These are phyloP conservation scores for Macrophomina phaseolina DNA, from an alignment of 2,329 filamentous ascomycete genomes.

Conservation along the genomic window DNA sequence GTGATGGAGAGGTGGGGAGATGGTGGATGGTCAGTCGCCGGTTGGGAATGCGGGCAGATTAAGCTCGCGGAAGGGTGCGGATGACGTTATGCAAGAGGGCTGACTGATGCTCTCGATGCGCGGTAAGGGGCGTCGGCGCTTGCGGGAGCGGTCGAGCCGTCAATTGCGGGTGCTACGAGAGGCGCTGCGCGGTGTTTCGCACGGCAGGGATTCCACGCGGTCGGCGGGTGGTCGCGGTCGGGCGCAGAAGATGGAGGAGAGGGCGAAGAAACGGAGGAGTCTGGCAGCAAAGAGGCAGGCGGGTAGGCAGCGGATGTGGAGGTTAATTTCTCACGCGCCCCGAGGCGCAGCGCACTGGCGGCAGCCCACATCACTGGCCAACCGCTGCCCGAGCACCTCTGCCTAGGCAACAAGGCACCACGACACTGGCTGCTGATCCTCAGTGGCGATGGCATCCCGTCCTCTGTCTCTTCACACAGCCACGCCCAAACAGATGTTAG, in stretches of 20 bases:
- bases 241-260: background rate
- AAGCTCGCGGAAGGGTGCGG: conserved; percentile 20
- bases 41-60: conserved; percentile 16
- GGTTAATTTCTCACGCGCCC: conserved; percentile 19
- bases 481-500: background rate
- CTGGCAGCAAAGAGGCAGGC: background rate
- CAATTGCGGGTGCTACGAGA: background rate
- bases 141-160: conserved; percentile 9
- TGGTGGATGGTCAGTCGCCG: background rate
- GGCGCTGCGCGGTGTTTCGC: background rate
- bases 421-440: background rate
- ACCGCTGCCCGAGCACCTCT: background rate
- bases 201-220: background rate
- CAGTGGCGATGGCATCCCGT: background rate
- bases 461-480: background rate
- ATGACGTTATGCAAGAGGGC: conserved; percentile 25
- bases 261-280: conserved; percentile 6
- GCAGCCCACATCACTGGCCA: background rate
- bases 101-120: conserved; percentile 8
- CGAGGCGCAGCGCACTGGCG: background rate
- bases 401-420: conserved; percentile 9
- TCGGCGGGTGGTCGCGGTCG: background rate
- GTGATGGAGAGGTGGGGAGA: conserved; percentile 33
- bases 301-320: background rate
- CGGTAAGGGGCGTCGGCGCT: conserved; percentile 15